Percentiles rank a stretch among this genome's conserved stretches.
Conservation (phyloP, 2,329 filamentous ascomycete species). For the Coniella lustricola region DNA sequence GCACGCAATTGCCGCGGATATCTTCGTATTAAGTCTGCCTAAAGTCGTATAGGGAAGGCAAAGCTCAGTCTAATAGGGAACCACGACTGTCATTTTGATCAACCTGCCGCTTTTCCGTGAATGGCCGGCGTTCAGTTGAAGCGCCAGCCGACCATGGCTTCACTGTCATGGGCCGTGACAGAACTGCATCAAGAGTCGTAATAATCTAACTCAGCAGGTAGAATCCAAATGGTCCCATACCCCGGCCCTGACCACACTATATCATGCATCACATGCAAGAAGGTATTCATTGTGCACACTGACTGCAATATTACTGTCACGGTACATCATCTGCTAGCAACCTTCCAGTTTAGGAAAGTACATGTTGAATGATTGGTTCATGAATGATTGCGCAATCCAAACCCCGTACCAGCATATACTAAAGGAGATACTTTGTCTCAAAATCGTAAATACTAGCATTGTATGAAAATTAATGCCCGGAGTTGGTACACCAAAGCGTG, state of each 20-base stretch:
- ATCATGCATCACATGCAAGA: not conserved
- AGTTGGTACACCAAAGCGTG: too few species aligned
- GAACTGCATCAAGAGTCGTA: not conserved
- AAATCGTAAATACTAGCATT: too few species aligned
- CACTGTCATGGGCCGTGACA: not conserved
- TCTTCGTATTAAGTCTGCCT: not conserved
- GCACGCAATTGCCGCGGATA: not conserved
- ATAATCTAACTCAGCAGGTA: not conserved
- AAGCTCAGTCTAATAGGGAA: not conserved
- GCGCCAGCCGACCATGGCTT: not conserved
- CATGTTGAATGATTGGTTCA: not conserved
- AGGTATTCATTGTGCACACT: not conserved
- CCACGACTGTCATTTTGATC: not conserved
- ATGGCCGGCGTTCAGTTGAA: too few species aligned
- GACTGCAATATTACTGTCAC: not conserved
- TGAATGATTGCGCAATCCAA: not conserved
- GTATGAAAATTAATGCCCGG: too few species aligned
- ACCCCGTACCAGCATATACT: too few species aligned
- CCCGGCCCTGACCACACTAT: not conserved
- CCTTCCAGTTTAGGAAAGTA: not conserved
- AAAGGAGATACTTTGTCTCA: too few species aligned
- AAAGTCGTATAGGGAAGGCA: not conserved
- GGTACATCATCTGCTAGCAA: not conserved
- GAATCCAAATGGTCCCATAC: not conserved
- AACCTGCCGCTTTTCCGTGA: not conserved